Conservation (phyloP, 2,329 filamentous ascomycete genomes). For the Talaromyces sp. region DNA sequence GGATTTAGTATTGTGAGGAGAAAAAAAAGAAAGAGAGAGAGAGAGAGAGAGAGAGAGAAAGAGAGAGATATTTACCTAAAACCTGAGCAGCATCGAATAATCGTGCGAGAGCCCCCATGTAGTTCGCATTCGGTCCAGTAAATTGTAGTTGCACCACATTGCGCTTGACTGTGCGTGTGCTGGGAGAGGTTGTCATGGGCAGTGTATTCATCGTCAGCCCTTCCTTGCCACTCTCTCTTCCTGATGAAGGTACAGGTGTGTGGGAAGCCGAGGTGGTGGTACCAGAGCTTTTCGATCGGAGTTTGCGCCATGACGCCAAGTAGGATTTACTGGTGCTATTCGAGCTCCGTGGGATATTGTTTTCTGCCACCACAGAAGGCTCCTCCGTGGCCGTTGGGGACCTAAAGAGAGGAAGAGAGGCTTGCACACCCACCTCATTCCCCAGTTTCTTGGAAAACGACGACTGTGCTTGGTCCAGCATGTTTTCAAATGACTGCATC, state of each 20-base stretch:
- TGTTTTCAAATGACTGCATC: slow-evolving; percentile 80
- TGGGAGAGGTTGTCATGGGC: slow-evolving; percentile 63
- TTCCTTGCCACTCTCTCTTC: slow-evolving; percentile 52
- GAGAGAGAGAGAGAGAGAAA: slow-evolving; percentile 1
- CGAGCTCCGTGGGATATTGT: slow-evolving; percentile 41
- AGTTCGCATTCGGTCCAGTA: slow-evolving; percentile 77
- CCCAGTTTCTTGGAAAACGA: slow-evolving; percentile 77
- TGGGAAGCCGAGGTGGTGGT: slow-evolving; percentile 20
- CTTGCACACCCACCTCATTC: slow-evolving; percentile 83
- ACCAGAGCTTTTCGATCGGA: slow-evolving; percentile 79
- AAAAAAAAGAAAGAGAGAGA: slow-evolving; percentile 6
- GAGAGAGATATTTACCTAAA: slow-evolving; percentile 63
- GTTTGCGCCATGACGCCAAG: slow-evolving; percentile 80
- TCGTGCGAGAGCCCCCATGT: slow-evolving; percentile 84
- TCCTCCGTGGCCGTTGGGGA: slow-evolving; percentile 49
- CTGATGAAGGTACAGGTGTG: slow-evolving; percentile 1
- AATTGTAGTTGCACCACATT: slow-evolving; percentile 66
- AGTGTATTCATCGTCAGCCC: slow-evolving; percentile 65
- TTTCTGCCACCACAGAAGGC: slow-evolving; percentile 31
- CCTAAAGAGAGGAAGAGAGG: slow-evolving; percentile 68
- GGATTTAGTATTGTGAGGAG: too few species aligned
- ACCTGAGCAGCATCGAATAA: slow-evolving; percentile 91
- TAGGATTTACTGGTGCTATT: slow-evolving; percentile 70
- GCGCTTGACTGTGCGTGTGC: slow-evolving; percentile 64
- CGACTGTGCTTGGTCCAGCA: slow-evolving; percentile 80